Evolutionary conservation across 345 rosid species (phyloP).

Genomic region (Hibiscus tridactylites): DNA sequence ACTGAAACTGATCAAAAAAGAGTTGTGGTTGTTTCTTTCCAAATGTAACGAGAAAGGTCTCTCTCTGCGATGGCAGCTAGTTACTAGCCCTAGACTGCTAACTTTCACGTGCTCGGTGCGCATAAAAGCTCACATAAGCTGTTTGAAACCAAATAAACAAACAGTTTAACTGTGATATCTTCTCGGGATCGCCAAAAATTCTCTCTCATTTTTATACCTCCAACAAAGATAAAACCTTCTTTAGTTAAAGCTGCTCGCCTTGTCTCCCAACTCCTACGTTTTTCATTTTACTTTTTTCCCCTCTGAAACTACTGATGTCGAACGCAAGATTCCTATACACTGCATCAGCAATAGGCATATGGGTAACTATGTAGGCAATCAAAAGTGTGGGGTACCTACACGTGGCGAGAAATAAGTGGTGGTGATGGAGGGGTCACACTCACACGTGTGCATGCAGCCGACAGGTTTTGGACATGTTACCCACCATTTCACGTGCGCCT

Average conservation of each 20-base stretch:
- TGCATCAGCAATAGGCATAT: background rate
- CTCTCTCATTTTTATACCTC: background rate
- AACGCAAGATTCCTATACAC: background rate
- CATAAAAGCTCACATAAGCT: constrained; percentile 12
- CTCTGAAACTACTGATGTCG: background rate
- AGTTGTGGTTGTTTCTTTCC: background rate
- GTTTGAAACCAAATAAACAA: constrained; percentile 2
- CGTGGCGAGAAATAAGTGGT: constrained; percentile 13
- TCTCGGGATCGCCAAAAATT: constrained; percentile 43
- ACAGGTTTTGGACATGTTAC: constrained; percentile 18
- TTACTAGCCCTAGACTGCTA: no score
- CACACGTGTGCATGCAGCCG: constrained; percentile 40
- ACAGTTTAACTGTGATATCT: constrained; percentile 12
- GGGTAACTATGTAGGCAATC: background rate
- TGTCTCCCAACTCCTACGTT: background rate
- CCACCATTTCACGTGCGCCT: constrained; percentile 35
- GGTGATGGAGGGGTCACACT: background rate
- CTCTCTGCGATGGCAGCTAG: background rate
- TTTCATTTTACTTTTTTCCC: background rate
- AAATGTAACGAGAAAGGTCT: background rate
- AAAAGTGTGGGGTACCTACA: background rate
- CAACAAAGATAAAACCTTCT: constrained; percentile 3
- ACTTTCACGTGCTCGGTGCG: no score
- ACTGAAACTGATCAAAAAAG: background rate
- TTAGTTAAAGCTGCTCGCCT: constrained; percentile 21